Evolutionary conservation across 352 stramenopile genomes (phyloP).

Genomic region (Phytophthora vignae): DNA sequence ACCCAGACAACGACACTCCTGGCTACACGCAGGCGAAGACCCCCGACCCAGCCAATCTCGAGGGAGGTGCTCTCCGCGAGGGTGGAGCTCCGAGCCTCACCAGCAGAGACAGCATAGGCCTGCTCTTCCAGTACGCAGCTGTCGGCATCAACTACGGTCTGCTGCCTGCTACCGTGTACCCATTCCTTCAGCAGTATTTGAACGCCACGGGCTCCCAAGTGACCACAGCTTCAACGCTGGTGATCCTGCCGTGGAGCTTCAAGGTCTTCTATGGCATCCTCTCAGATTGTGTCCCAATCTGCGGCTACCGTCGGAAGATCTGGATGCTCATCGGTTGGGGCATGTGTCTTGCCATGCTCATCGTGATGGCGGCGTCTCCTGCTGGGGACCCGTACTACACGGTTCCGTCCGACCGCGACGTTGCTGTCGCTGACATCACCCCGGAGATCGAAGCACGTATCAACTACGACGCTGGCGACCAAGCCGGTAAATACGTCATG

Average conservation of each 20-base stretch:
- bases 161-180: slow-evolving; percentile 47
- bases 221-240: slow-evolving; percentile 38
- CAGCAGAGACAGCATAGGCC: slow-evolving; percentile 40
- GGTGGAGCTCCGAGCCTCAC: slow-evolving; percentile 36
- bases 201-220: slow-evolving; percentile 34
- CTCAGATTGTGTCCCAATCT: slow-evolving; percentile 75
- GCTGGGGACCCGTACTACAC: slow-evolving; percentile 46
- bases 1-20: slow-evolving; percentile 13
- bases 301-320: slow-evolving; percentile 25
- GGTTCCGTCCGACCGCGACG: slow-evolving; percentile 21
- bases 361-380: slow-evolving; percentile 35
- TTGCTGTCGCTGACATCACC: slow-evolving; percentile 27
- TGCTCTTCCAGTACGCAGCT: slow-evolving; percentile 48
- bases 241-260: slow-evolving; percentile 68
- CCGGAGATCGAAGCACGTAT: slow-evolving; percentile 29
- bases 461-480: slow-evolving; percentile 25
- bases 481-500: slow-evolving; percentile 44
- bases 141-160: slow-evolving; percentile 44
- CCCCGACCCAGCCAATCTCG: slow-evolving; percentile 19
- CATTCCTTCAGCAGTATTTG: slow-evolving; percentile 54
- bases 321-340: slow-evolving; percentile 53
- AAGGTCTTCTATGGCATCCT: not conserved
- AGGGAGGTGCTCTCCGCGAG: slow-evolving; percentile 42
- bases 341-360: slow-evolving; percentile 34
- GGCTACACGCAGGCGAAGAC: slow-evolving; percentile 27